Base-by-base conservation (phyloP, 2,329 filamentous ascomycete genomes). In the Cladophialophora immunda region DNA sequence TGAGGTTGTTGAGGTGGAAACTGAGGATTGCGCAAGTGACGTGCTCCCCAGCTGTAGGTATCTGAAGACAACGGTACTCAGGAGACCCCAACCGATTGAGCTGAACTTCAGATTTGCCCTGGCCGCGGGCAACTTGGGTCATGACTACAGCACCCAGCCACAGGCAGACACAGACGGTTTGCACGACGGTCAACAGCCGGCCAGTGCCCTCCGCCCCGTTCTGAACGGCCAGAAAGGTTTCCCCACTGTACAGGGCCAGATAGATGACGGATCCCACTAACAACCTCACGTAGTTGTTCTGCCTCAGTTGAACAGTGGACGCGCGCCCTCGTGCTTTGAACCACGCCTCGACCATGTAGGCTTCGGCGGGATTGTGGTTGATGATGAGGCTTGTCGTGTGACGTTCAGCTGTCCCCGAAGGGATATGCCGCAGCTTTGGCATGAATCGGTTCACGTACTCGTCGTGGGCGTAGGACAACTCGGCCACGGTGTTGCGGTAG, bases 291-390 rank as follows among this genome's bases (percentile, higher is more conserved):
- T 34, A 34, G 32, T 34, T 34, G 32, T 34, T 34, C 32, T 34
- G 32, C 32, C 13, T 34, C 32, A 34, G 32, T 13, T 11, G 32
- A 34, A 34, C 9, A 11, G 32, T 34, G 32, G 32, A 34, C 32
- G 32, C 32, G 9, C 11, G 32, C 32, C 32, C 32, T 34, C 32
- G 32, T 9, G 32, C 32, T 11, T 34, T 5, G 32, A 34, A 34
- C 32, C 32, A 34, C 32, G 32, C 32, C 32, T 34, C 32, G 32
- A 34, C 32, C 32, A 59, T 59, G 57, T 59, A 59, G 19, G 17
- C 57, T 27, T 59, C 57, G 34, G 57, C 57, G 2, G 57, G 57
- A n/a, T 59, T 59, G 34, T 59, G 57, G 57, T 59, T 59, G 57
- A 59, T n/a, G 8, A 47, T 59, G n/a, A 59, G 17, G 57, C 57